phyloP scores from a whole-genome alignment of 495 filamentous ascomycete genomes.

The Annulohypoxylon nitens region DNA sequence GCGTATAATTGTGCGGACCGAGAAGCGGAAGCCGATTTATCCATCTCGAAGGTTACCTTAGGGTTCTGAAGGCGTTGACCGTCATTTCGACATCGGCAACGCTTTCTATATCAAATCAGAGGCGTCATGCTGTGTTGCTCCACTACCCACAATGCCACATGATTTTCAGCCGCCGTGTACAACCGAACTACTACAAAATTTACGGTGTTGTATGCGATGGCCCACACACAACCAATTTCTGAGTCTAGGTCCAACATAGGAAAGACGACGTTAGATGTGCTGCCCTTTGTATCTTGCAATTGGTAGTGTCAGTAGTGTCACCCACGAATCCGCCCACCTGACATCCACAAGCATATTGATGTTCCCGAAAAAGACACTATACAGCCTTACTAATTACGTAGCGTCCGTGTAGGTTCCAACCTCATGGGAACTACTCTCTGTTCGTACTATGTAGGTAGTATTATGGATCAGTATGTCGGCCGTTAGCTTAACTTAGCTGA shows the following conservation, averaged over 20 bases:
- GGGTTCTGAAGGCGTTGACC: constrained; percentile 9
- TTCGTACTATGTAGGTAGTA: not conserved
- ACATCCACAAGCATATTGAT: constrained; percentile 10
- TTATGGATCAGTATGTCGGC: not conserved
- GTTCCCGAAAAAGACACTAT: constrained; percentile 11
- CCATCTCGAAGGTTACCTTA: constrained; percentile 4
- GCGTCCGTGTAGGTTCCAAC: constrained; percentile 28
- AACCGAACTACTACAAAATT: constrained; percentile 36
- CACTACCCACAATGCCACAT: constrained; percentile 40
- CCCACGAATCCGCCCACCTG: constrained; percentile 33
- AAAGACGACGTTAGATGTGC: constrained; percentile 7
- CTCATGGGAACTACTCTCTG: constrained; percentile 26
- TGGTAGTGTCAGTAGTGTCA: constrained; percentile 32
- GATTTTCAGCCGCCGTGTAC: constrained; percentile 50
- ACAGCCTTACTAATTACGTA: constrained; percentile 10
- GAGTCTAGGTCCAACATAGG: constrained; percentile 5
- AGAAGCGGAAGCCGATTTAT: constrained; percentile 35
- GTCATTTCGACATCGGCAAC: constrained; percentile 34
- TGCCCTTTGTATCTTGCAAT: not conserved
- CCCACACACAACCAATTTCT: constrained; percentile 16
- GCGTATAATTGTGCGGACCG: constrained; percentile 22
- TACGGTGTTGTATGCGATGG: constrained; percentile 16
- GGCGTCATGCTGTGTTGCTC: constrained; percentile 28
- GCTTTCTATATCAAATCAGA: constrained; percentile 28
- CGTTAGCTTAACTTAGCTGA: constrained; percentile 20